Conservation (phyloP, 441 rosid species). For the Bocquillonia castaneifolia region DNA sequence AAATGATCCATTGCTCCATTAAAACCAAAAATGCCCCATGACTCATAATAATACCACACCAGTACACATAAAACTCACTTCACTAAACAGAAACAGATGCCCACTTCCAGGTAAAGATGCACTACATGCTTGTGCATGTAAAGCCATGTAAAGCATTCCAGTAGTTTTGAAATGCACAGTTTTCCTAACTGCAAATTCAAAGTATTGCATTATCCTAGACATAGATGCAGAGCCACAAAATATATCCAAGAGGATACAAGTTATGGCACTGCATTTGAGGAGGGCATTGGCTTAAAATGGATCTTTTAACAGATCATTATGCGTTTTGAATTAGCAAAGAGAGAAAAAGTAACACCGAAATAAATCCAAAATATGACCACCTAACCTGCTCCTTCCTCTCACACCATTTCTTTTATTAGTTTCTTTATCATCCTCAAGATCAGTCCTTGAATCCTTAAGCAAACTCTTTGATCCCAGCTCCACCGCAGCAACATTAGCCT, state of each 20-base stretch:
- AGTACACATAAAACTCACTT: background rate
- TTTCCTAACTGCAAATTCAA: background rate
- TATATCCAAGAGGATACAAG: background rate
- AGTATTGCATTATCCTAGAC: background rate
- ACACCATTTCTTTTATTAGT: conserved; percentile 49
- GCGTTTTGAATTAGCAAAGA: background rate
- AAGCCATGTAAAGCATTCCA: too few species aligned
- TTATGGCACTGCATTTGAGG: background rate
- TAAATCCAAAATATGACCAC: conserved; percentile 11
- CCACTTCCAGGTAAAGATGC: background rate
- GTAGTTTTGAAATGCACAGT: background rate
- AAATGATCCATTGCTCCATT: background rate
- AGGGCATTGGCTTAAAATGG: background rate
- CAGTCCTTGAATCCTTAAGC: conserved; percentile 38
- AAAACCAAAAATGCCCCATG: background rate
- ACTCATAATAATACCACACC: background rate
- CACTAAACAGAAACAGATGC: background rate
- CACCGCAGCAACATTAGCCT: conserved; percentile 39
- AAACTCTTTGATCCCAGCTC: conserved; percentile 37
- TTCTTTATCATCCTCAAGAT: conserved; percentile 44
- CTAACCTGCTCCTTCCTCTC: conserved; percentile 65
- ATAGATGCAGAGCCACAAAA: background rate
- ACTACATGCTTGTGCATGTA: background rate
- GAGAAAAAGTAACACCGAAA: background rate
- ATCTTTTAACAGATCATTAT: background rate